Evolutionary conservation across 2,329 filamentous ascomycete species (phyloP), one percentile per base, ranked within the genome.

Genomic region (Orbilia oligospora): DNA sequence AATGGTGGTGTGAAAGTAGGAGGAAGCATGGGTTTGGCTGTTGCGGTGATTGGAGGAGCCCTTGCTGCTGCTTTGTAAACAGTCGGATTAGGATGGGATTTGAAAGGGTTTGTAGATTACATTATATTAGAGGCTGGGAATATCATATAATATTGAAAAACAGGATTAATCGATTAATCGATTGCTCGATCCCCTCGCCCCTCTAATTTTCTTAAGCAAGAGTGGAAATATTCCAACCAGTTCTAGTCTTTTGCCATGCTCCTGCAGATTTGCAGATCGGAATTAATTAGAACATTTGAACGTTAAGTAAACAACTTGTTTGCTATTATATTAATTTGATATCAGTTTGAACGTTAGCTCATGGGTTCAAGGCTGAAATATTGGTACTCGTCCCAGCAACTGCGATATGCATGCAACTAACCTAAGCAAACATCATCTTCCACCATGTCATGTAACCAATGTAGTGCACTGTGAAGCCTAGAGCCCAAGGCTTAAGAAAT

Each of bases 61-160:
- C 55, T 71, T 53, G 67, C 55, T 20, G 55, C 36, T 44, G 38
- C 61, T 33, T 63, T 61, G 66, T 58, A 58, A 38, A 58, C 38
- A 58, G 10, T 58, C 6, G 5, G 51, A 36, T 55, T 36, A 3
- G 16, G 51, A 55, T 33, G 14, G 16, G 5, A 8, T 55, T n/a
- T 20, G 44, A 18, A 46, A 1, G 44, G n/a, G 5, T 30, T 30
- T 30, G 27, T 30, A 30, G 27, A 30, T 30, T 30, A 30, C 27
- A 30, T 30, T 30, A 6, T n/a, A n/a, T n/a, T n/a, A n/a, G n/a
- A n/a, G n/a, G n/a, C n/a, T n/a, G 27, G 6, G 27, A 6, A 30
- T 30, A 30, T 30, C 27, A 30, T 6, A 30, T 8, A 46, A 20
- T 46, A 10, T 9, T 46, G 4, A n/a, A 20, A 46, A 18, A 12